Percentiles rank a stretch among this genome's conserved stretches.
These are phyloP conservation scores for Camelina laxa DNA, from an alignment of 345 rosid genomes.

Conservation along the genomic window DNA sequence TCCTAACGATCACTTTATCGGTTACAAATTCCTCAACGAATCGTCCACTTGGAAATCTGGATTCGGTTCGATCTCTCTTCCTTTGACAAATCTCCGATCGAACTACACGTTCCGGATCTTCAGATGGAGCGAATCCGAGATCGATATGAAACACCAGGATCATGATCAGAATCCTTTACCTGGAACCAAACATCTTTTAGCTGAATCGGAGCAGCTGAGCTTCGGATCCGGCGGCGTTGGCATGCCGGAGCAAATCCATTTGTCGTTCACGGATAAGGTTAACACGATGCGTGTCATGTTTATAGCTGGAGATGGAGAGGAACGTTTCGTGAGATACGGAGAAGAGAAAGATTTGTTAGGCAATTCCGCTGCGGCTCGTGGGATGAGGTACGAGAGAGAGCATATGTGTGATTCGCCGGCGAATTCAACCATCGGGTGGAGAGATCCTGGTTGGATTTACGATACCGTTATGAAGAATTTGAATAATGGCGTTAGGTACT, in stretches of 20 bases:
- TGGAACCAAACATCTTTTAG: constrained; percentile 60
- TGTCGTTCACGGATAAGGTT: constrained; percentile 58
- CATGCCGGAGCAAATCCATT: constrained; percentile 83
- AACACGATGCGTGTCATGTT: constrained; percentile 87
- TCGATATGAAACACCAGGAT: constrained; percentile 58
- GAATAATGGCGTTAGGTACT: constrained; percentile 66
- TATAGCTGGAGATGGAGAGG: constrained; percentile 65
- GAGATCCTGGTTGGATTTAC: constrained; percentile 95
- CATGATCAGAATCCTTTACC: constrained; percentile 90
- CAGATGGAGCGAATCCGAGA: constrained; percentile 74
- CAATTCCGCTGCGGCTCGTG: constrained; percentile 54
- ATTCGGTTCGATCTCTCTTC: constrained; percentile 69
- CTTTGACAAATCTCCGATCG: constrained; percentile 76
- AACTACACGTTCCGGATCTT: constrained; percentile 88
- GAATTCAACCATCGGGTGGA: constrained; percentile 77
- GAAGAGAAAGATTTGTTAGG: constrained; percentile 54
- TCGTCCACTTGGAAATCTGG: constrained; percentile 66
- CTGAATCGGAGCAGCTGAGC: constrained; percentile 55
- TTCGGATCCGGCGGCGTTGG: constrained; percentile 57
- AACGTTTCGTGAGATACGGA: constrained; percentile 75
- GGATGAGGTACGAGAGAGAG: constrained; percentile 74
- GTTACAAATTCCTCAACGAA: constrained; percentile 77
- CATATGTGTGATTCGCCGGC: constrained; percentile 88
- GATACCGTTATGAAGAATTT: constrained; percentile 62
- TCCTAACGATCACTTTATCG: constrained; percentile 63